Evolutionary conservation across 129 eudicot species (phyloP), one percentile per base, ranked within the genome.

Genomic region (Silybum marianum): DNA sequence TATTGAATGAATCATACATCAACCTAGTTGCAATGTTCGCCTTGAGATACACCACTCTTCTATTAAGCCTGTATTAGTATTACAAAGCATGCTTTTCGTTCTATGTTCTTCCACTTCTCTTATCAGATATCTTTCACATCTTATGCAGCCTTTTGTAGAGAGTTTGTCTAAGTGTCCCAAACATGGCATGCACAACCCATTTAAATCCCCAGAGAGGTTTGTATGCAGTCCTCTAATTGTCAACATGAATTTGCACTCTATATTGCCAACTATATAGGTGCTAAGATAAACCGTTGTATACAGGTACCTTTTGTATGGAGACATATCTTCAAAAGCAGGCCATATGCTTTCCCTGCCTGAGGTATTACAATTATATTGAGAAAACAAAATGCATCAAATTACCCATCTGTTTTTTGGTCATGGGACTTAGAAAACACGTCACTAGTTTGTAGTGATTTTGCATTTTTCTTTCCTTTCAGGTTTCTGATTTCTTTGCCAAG

Each of bases 221-320:
- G 73, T 46, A 68, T 19, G 11, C 51, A 30, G 0, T 76, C 25
- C 54, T 44, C 4, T 18, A 7, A 38, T 67, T 76, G 18, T 71
- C 2, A 25, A 62, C 13, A 2, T 73, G 23, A 22, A 23, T 38
- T 78, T 13, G 9, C 10, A 23, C 7, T 69, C 30, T 21, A 16
- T 23, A 28, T 22, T 25, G 69, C 69, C 16, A 65, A 9, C 13
- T 73, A 23, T 26, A 23, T 34, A 36, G 74, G 44, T 46, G 24
- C 63, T 73, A 18, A 79, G 36, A 75, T 78, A 32, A 39, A 69
- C 70, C 25, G 2, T 72, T 65, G 30, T 63, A 77, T 77, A 19
- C 85, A 96, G 99, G 89, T 96, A 96, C 79, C 97, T 95, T 84
- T 65, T 95, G 90, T 90, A 90, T 74, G 98, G 98, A 63, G 98